phyloP scores from a whole-genome alignment of 805 yeast species.

The Saturnispora hagleri region DNA sequence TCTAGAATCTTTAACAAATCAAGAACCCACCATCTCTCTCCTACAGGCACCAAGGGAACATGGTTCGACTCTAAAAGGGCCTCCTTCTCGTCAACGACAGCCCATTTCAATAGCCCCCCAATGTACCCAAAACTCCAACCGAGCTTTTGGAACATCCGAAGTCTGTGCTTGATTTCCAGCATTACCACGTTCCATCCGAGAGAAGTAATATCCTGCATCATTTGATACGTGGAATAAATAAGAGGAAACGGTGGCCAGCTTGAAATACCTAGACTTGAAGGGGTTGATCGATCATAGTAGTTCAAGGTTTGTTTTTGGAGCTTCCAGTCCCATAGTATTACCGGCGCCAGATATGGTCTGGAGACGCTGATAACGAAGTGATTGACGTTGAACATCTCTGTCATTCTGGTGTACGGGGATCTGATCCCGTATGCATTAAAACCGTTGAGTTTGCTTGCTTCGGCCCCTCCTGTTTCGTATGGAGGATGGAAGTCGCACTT shows the following conservation, averaged over 20 bases:
- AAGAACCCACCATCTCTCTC: conserved; percentile 50
- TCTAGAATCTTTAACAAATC: conserved; percentile 75
- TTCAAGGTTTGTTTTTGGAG: conserved; percentile 34
- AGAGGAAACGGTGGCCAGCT: neutral
- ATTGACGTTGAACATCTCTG: conserved; percentile 91
- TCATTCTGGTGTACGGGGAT: conserved; percentile 77
- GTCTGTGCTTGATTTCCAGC: conserved; percentile 76
- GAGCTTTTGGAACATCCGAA: conserved; percentile 67
- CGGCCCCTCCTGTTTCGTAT: conserved; percentile 30
- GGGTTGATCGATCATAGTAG: neutral
- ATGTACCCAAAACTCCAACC: conserved; percentile 41
- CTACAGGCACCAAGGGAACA: conserved; percentile 83
- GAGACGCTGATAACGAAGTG: conserved; percentile 88
- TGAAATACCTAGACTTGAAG: neutral
- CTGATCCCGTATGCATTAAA: conserved; percentile 11
- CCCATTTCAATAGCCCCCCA: conserved; percentile 57
- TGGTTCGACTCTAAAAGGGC: conserved; percentile 70
- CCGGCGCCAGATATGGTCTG: conserved; percentile 87
- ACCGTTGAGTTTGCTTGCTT: conserved; percentile 11
- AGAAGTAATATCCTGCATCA: conserved; percentile 26
- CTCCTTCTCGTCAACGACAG: conserved; percentile 81
- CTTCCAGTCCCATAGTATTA: conserved; percentile 72
- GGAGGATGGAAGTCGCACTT: conserved; percentile 33
- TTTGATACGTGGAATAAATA: conserved; percentile 7
- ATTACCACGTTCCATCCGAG: conserved; percentile 45